phyloP scores from a whole-genome alignment of 371 early-diverging fungal genomes.

The Mortierella sp. region DNA sequence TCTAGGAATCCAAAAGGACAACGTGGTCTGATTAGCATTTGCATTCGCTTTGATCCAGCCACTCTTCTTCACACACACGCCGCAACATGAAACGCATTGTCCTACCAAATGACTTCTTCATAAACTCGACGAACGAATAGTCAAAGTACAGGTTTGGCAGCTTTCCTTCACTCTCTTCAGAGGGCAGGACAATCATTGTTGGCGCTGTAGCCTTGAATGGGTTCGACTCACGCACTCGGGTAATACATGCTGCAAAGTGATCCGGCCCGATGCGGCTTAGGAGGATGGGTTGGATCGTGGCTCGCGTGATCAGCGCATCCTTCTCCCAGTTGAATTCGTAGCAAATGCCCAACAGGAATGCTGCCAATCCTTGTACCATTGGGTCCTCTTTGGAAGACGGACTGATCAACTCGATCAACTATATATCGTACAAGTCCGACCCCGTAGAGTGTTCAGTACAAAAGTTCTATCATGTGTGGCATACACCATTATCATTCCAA shows the following conservation, averaged over 20 bases:
- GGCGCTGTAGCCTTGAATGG: conserved; percentile 79
- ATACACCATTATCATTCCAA: background rate
- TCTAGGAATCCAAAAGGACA: conserved; percentile 6
- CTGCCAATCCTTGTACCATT: conserved; percentile 89
- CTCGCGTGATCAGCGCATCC: conserved; percentile 74
- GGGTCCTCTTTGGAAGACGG: conserved; percentile 85
- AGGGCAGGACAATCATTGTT: conserved; percentile 65
- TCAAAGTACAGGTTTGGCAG: conserved; percentile 78
- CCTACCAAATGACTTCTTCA: conserved; percentile 81
- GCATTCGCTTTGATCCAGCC: too few species aligned
- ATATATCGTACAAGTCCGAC: background rate
- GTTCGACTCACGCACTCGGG: conserved; percentile 85
- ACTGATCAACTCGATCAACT: conserved; percentile 88
- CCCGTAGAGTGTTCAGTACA: background rate
- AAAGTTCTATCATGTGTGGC: background rate
- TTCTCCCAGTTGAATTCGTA: conserved; percentile 89
- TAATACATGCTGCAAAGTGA: conserved; percentile 81
- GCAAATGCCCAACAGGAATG: conserved; percentile 86
- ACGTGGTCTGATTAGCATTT: background rate
- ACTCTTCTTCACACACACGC: too few species aligned
- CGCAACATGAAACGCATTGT: background rate
- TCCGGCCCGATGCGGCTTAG: conserved; percentile 87
- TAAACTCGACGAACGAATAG: conserved; percentile 82
- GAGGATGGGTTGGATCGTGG: conserved; percentile 83
- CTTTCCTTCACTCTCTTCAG: conserved; percentile 57